Conservation (phyloP, 164 flowering plant species). For the Liquidambar formosana region DNA sequence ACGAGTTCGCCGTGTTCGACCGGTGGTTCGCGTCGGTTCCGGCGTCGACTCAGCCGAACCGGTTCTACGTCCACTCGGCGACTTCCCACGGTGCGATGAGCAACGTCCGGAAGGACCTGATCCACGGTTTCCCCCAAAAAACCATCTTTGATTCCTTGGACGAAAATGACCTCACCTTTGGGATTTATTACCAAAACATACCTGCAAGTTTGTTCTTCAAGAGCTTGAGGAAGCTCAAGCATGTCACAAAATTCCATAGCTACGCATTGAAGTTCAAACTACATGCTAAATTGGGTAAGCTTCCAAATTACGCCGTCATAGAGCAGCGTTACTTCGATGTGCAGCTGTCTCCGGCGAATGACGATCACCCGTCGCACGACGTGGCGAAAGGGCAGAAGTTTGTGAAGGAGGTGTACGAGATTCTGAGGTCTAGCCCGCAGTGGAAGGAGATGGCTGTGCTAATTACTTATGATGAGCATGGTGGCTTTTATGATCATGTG, state of each 20-base stretch:
- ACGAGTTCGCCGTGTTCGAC: conserved; percentile 80
- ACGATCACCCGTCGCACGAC: conserved; percentile 95
- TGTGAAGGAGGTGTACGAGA: conserved; percentile 97
- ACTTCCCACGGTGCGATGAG: conserved; percentile 85
- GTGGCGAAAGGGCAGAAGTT: conserved; percentile 85
- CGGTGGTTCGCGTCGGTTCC: conserved; percentile 93
- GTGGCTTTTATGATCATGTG: conserved; percentile 95
- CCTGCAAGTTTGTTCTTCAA: conserved; percentile 84
- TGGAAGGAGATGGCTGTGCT: conserved; percentile 87
- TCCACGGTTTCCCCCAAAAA: conserved; percentile 83
- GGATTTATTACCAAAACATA: conserved; percentile 93
- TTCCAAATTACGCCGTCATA: conserved; percentile 85
- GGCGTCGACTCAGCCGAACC: conserved; percentile 90
- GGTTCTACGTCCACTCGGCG: conserved; percentile 92
- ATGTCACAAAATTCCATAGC: conserved; percentile 64
- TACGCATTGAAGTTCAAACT: conserved; percentile 59
- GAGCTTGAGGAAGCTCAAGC: conserved; percentile 80
- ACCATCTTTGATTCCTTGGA: conserved; percentile 92
- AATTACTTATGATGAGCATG: conserved; percentile 96
- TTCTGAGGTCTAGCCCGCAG: conserved; percentile 79
- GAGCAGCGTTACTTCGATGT: conserved; percentile 91
- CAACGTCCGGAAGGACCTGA: conserved; percentile 75
- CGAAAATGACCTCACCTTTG: conserved; percentile 72
- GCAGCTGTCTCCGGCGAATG: conserved; percentile 69
- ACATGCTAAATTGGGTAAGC: conserved; percentile 62